Conservation (phyloP, 148 eudicot genomes). For the Amaranthus cruentus region DNA sequence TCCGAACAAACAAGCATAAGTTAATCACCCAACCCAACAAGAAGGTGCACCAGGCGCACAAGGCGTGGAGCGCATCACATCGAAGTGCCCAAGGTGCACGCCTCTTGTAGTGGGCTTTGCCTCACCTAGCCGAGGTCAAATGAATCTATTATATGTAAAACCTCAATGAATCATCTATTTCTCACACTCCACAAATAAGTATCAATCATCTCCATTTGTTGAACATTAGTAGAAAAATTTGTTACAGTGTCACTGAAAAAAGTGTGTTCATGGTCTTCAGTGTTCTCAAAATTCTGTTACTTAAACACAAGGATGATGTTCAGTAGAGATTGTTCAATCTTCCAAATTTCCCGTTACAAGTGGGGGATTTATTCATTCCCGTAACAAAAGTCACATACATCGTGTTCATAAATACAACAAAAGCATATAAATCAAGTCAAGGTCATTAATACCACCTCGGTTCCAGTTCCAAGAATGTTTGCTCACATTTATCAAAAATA, state of each 20-base stretch:
- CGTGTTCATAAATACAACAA: neutral
- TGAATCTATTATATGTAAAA: neutral
- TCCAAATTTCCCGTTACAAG: neutral
- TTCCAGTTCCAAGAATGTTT: neutral
- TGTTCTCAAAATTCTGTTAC: neutral
- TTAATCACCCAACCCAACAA: no score
- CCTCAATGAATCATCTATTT: neutral
- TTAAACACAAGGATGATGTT: neutral
- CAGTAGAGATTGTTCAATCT: neutral
- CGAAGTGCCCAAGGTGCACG: no score
- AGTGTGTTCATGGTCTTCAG: neutral
- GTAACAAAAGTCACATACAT: neutral
- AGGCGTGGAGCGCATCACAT: no score
- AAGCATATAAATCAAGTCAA: neutral
- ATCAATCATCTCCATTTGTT: neutral
- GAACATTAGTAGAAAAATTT: neutral
- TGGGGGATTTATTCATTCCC: neutral
- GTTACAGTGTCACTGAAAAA: no score
- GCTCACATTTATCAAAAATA: neutral
- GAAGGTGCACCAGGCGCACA: no score
- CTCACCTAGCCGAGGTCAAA: neutral
- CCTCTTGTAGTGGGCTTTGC: no score
- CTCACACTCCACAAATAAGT: no score
- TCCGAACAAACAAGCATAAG: neutral
- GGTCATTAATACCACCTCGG: neutral